phyloP scores from a whole-genome alignment of 306 rosid species.

The Citrullus colocynthis region DNA sequence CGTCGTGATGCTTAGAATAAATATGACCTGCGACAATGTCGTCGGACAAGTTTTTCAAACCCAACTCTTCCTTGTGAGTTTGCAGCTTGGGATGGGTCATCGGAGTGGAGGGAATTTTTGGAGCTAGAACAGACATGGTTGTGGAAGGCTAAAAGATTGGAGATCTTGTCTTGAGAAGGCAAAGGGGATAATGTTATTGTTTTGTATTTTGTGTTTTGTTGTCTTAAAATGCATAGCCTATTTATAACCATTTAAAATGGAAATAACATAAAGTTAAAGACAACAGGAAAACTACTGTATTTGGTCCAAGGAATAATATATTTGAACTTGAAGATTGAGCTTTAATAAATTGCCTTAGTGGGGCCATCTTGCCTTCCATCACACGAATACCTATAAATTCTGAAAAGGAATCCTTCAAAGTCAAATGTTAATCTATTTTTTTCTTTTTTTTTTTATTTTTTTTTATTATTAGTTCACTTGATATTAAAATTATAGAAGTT shows the following conservation, averaged over 20 bases:
- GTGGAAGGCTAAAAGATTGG: background rate
- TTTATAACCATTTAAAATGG: background rate
- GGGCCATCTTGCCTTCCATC: background rate
- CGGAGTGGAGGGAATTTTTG: background rate
- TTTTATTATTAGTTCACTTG: too few species aligned
- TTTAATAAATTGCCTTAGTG: background rate
- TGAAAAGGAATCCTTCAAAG: background rate
- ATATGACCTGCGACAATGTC: background rate
- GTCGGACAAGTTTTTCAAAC: background rate
- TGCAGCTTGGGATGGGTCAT: background rate
- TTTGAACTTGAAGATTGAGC: background rate
- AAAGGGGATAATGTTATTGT: background rate
- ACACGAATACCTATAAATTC: background rate
- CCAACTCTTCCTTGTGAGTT: conserved; percentile 1
- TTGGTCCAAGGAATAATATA: background rate
- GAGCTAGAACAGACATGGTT: background rate
- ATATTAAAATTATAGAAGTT: too few species aligned
- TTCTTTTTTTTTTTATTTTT: too few species aligned
- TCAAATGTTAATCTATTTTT: background rate
- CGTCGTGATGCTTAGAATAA: background rate
- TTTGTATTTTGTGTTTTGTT: background rate
- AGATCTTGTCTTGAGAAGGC: background rate
- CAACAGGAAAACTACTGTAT: background rate
- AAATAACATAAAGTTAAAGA: background rate
- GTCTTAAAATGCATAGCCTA: background rate